Conservation (phyloP, 2,329 filamentous ascomycete species). For the Lasiodiplodia theobromae region DNA sequence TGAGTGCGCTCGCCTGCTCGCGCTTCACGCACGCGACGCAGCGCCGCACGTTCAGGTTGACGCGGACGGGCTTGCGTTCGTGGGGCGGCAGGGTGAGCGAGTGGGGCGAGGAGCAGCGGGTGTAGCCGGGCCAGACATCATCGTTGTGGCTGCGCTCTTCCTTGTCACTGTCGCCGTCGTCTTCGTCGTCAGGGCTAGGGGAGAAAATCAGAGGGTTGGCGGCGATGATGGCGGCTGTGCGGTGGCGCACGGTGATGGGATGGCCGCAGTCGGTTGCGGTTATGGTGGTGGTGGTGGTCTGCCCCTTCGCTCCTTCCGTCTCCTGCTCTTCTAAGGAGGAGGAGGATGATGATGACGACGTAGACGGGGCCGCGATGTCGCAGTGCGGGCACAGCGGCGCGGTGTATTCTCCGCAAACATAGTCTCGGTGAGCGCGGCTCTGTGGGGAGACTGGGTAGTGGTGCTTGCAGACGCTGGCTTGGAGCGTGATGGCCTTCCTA, state of each 20-base stretch:
- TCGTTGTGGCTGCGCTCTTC: neutral
- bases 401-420: neutral
- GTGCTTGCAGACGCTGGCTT: neutral
- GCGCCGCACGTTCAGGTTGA: neutral
- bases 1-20: no score
- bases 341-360: neutral
- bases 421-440: neutral
- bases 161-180: neutral
- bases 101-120: neutral
- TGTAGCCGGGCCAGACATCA: neutral
- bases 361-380: neutral
- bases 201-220: neutral
- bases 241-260: neutral
- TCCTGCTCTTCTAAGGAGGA: neutral
- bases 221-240: neutral
- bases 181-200: neutral
- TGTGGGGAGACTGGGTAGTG: neutral
- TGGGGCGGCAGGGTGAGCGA: neutral
- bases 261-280: conserved; percentile 4
- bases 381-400: conserved; percentile 4
- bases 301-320: neutral
- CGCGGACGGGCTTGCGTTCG: neutral
- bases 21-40: neutral
- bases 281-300: neutral
- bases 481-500: neutral